These are phyloP conservation scores for Geotrichum carabidarum DNA, from an alignment of 1,139 yeast species.

Conservation along the genomic window DNA sequence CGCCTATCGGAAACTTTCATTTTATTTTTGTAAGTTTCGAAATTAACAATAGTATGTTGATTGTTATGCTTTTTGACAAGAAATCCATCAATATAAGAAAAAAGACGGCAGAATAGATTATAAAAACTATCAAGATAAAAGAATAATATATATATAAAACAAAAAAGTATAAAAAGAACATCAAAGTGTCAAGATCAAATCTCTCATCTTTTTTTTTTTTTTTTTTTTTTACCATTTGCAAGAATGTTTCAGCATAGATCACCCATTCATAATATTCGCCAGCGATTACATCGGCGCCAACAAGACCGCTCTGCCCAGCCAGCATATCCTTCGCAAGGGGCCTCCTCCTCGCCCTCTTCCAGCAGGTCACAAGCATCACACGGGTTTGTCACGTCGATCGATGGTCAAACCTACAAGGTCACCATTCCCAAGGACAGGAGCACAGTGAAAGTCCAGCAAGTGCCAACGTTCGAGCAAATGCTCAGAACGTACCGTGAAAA, in stretches of 20 bases:
- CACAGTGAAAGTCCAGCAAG: neutral
- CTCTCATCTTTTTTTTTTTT: neutral
- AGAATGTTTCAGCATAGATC: neutral
- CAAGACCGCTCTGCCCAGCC: neutral
- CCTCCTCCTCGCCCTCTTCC: neutral
- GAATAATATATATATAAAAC: neutral
- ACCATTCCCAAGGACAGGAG: neutral
- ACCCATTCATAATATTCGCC: neutral
- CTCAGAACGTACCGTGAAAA: conserved; percentile 5
- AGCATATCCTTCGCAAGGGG: neutral
- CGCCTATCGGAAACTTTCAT: too few relatives aligned
- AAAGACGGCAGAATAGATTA: too few relatives aligned
- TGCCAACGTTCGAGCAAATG: conserved; percentile 7
- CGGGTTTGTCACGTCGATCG: neutral
- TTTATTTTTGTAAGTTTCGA: too few relatives aligned
- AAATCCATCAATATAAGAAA: too few relatives aligned
- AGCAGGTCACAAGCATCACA: neutral
- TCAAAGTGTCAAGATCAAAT: neutral
- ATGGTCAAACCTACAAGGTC: conserved; percentile 3
- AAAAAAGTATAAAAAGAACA: neutral
- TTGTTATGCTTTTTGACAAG: too few relatives aligned
- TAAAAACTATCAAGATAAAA: neutral
- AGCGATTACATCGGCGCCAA: neutral
- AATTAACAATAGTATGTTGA: too few relatives aligned
- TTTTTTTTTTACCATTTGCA: neutral